Percentiles rank a stretch among this genome's conserved stretches.
phyloP scores from a whole-genome alignment of 306 rosid species.

The Mucuna pruriens region DNA sequence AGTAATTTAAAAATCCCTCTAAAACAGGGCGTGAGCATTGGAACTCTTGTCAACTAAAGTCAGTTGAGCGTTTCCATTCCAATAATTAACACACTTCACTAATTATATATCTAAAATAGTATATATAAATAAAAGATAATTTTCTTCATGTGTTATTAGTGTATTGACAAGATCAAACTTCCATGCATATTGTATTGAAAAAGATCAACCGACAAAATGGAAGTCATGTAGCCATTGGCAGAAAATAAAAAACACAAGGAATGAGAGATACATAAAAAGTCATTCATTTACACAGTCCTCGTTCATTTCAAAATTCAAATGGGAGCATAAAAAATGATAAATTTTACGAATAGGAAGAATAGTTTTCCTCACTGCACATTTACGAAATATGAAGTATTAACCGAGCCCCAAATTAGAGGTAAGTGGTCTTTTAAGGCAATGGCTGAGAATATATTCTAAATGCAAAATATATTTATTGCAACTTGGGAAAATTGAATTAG shows the following conservation, averaged over 20 bases:
- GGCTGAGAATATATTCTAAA: slow-evolving; percentile 28
- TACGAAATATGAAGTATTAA: slow-evolving; percentile 30
- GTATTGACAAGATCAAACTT: too few species aligned
- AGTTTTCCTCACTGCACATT: slow-evolving; percentile 33
- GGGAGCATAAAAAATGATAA: slow-evolving; percentile 24
- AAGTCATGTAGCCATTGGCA: slow-evolving; percentile 5
- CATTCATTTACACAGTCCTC: neutral
- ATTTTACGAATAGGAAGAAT: slow-evolving; percentile 24
- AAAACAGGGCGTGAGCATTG: neutral
- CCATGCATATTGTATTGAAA: too few species aligned
- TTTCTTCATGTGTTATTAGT: too few species aligned
- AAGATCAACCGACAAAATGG: neutral
- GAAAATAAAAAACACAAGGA: neutral
- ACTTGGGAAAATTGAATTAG: slow-evolving; percentile 46
- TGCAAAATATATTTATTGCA: slow-evolving; percentile 37
- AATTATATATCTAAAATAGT: too few species aligned
- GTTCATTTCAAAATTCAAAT: slow-evolving; percentile 29
- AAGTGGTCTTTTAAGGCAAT: neutral
- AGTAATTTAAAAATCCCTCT: neutral
- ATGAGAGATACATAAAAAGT: neutral
- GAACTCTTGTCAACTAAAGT: neutral
- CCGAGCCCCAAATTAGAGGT: slow-evolving; percentile 23
- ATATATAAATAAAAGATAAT: too few species aligned
- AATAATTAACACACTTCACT: too few species aligned
- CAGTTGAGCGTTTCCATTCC: too few species aligned